Base-by-base conservation (phyloP, 2,329 filamentous ascomycete genomes). In the Fusarium guadeloupense region DNA sequence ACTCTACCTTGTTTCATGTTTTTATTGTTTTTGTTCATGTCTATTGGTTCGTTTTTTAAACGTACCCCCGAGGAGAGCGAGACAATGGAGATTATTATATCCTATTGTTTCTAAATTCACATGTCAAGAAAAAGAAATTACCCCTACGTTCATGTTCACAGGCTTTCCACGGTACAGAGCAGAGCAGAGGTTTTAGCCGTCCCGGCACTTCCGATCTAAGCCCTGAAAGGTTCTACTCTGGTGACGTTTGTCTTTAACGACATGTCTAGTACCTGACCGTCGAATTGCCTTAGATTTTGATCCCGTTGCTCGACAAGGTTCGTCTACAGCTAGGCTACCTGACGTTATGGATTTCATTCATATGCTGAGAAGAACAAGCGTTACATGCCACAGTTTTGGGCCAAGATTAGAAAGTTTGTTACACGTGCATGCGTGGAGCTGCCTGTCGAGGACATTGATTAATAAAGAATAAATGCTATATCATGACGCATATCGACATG, bases 391-490 rank as follows among this genome's bases (percentile, higher is more conserved):
- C 46, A 50, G 21, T 37, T n/a, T 64, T 33, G 37, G 37, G 17
- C 40, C 35, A 50, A 37, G 23, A 56, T 43, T 53, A 55, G 61
- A 66, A 42, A 49, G 44, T 54, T 48, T 21, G 55, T 57, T 48
- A 51, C 52, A 45, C 31, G 62, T 62, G 49, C 42, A 38, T 34
- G 35, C 53, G 20, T 30, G 56, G 42, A 57, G 57, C 53, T 55
- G 41, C 57, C 59, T 61, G 53, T 66, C 37, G 25, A 57, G 53
- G 65, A 65, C 57, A 54, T 62, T 52, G 50, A 69, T 68, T 69
- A 69, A 69, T 69, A 57, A 69, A 69, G 52, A 69, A 69, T 64
- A 69, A 69, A 69, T 68, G 54, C 65, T 69, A 69, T 62, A 64
- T 69, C 67, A 69, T 69, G 60, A 69, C 67, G 69, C 67, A 69